Conservation (phyloP, 1,284 basidiomycete species). For the Fomitopsis schrenkii region DNA sequence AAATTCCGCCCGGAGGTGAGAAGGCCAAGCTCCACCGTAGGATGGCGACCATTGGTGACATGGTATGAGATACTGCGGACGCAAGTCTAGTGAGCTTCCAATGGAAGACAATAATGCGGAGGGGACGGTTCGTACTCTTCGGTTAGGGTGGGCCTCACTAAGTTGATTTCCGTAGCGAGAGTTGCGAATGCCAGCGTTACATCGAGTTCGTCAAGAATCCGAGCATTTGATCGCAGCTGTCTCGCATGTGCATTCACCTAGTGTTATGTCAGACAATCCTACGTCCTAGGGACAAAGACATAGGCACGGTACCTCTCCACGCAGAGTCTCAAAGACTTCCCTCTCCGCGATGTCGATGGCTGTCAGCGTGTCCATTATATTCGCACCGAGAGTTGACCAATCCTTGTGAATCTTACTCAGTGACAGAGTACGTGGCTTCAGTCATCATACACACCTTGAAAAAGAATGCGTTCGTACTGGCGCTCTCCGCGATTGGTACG, state of each 20-base stretch:
- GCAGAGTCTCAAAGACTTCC: constrained; percentile 65
- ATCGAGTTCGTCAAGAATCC: constrained; percentile 87
- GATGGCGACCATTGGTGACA: constrained; percentile 83
- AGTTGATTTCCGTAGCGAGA: constrained; percentile 76
- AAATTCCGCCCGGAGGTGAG: constrained; percentile 73
- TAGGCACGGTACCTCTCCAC: constrained; percentile 50
- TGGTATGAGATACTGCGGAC: constrained; percentile 53
- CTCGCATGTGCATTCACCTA: constrained; percentile 62
- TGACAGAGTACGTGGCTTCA: constrained; percentile 1
- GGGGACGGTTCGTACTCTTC: constrained; percentile 55
- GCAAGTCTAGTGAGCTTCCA: not conserved
- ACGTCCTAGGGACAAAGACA: not conserved
- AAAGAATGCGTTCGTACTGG: constrained; percentile 68
- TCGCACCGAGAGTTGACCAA: constrained; percentile 72
- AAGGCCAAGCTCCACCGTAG: constrained; percentile 89
- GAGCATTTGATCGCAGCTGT: constrained; percentile 70
- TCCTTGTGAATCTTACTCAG: constrained; percentile 38
- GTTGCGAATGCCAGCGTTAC: constrained; percentile 80
- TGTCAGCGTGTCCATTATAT: constrained; percentile 55
- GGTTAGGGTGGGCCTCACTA: constrained; percentile 69
- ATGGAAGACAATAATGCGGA: not conserved
- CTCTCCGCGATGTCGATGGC: constrained; percentile 60
- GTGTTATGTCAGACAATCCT: not conserved
- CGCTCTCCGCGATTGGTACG: constrained; percentile 54
- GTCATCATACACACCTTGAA: constrained; percentile 45